These are phyloP conservation scores for Escallonia rubra DNA, from an alignment of 129 eudicot species.

Conservation along the genomic window DNA sequence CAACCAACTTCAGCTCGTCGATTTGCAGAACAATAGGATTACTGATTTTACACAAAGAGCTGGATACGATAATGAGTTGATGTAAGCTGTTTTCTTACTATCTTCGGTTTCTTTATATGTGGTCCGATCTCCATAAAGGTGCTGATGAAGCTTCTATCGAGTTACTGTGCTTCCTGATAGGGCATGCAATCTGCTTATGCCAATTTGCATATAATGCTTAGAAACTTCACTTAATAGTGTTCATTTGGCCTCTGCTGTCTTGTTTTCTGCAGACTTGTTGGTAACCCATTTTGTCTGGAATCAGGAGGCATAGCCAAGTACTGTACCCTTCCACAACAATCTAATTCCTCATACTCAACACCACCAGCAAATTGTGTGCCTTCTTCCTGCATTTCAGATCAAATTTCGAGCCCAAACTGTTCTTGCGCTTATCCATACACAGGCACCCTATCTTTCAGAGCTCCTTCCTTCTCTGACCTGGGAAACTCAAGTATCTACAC, in stretches of 20 bases:
- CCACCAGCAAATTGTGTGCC: constrained; percentile 37
- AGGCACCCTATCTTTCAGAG: constrained; percentile 54
- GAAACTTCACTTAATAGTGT: no score
- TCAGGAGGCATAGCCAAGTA: constrained; percentile 25
- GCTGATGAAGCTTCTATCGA: no score
- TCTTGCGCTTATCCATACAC: constrained; percentile 62
- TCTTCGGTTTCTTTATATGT: no score
- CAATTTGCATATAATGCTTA: no score
- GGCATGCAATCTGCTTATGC: no score
- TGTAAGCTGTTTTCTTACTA: constrained; percentile 26
- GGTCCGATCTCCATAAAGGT: no score
- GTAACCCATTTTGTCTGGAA: constrained; percentile 51
- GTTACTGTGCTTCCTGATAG: no score
- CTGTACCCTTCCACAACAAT: constrained; percentile 31
- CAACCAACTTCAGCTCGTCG: constrained; percentile 45
- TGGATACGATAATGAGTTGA: constrained; percentile 15
- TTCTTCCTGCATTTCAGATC: constrained; percentile 31
- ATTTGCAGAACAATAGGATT: constrained; percentile 50
- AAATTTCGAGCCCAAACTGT: constrained; percentile 62
- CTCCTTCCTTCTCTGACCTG: constrained; percentile 69
- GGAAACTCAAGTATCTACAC: constrained; percentile 27
- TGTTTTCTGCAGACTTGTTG: constrained; percentile 50
- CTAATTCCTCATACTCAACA: constrained; percentile 28
- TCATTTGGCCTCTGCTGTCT: no score
- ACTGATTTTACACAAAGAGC: constrained; percentile 25